phyloP scores from a whole-genome alignment of 106 monocot species.

The Platanthera zijinensis region DNA sequence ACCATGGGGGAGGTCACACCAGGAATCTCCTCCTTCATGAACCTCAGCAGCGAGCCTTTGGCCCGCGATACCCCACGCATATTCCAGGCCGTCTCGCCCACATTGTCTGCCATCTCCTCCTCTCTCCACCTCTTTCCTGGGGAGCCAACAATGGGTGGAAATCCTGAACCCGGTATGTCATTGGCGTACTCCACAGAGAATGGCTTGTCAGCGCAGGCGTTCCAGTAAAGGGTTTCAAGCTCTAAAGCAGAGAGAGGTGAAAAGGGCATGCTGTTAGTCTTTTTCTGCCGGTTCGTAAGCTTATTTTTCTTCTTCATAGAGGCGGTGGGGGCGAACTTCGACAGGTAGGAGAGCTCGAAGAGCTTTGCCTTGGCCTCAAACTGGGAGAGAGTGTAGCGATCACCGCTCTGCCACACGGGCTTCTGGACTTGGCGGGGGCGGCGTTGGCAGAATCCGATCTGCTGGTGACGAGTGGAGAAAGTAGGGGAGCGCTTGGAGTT shows the following conservation, averaged over 20 bases:
- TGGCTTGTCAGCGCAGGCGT: conserved; percentile 50
- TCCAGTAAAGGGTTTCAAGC: conserved; percentile 70
- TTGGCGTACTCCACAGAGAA: conserved; percentile 77
- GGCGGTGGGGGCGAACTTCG: not conserved
- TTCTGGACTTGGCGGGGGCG: conserved; percentile 50
- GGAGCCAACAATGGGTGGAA: conserved; percentile 10
- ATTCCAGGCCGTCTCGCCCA: conserved; percentile 86
- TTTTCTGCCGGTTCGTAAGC: not conserved
- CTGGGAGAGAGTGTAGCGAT: conserved; percentile 62
- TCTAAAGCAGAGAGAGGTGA: conserved; percentile 33
- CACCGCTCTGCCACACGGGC: conserved; percentile 78
- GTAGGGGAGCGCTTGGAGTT: conserved; percentile 22
- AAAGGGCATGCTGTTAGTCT: not conserved
- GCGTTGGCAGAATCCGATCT: conserved; percentile 67
- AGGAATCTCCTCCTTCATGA: conserved; percentile 84
- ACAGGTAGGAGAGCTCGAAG: conserved; percentile 39
- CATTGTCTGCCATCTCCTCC: conserved; percentile 25
- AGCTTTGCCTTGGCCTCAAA: conserved; percentile 69
- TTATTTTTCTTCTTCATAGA: conserved; percentile 6
- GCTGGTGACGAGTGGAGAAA: conserved; percentile 77
- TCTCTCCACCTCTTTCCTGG: conserved; percentile 23
- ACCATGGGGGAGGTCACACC: conserved; percentile 90
- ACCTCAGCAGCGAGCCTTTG: conserved; percentile 58
- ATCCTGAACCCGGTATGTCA: conserved; percentile 83
- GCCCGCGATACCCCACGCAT: conserved; percentile 65